Conservation (phyloP, 2,329 filamentous ascomycete genomes). For the Elsinoe perseae region DNA sequence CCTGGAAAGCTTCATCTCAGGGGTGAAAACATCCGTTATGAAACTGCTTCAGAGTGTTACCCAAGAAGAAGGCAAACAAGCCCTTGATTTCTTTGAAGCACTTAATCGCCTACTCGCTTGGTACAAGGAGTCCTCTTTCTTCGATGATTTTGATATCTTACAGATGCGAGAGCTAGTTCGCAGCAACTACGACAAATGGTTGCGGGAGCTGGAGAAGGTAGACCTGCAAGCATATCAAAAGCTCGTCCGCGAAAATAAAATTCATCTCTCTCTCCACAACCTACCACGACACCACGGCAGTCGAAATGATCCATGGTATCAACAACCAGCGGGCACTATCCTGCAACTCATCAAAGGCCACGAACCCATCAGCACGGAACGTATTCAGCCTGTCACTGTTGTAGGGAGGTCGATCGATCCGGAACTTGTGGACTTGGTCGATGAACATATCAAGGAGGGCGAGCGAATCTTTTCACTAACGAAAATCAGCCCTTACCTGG, state of each 20-base stretch:
- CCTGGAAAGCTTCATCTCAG: slow-evolving; percentile 2
- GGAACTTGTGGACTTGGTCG: slow-evolving; percentile 15
- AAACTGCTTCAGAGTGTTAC: slow-evolving; percentile 9
- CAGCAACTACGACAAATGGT: slow-evolving; percentile 12
- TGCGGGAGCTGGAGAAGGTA: slow-evolving; percentile 7
- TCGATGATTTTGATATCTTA: slow-evolving; percentile 15
- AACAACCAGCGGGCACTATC: slow-evolving; percentile 16
- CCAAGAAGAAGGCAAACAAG: neutral
- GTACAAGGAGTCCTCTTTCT: slow-evolving; percentile 13
- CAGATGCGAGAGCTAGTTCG: slow-evolving; percentile 14
- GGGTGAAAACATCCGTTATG: neutral
- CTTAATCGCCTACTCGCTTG: slow-evolving; percentile 2
- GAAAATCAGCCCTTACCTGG: slow-evolving; percentile 6
- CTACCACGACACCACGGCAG: slow-evolving; percentile 15
- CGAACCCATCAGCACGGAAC: slow-evolving; percentile 8
- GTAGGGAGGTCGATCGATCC: slow-evolving; percentile 12
- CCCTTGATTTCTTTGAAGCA: slow-evolving; percentile 13
- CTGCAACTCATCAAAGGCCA: slow-evolving; percentile 2
- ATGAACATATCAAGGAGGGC: slow-evolving; percentile 14
- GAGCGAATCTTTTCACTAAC: slow-evolving; percentile 14
- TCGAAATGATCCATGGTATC: slow-evolving; percentile 16
- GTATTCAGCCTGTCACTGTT: slow-evolving; percentile 13
- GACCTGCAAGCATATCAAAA: slow-evolving; percentile 1
- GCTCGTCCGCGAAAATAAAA: neutral
- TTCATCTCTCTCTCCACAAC: neutral